Evolutionary conservation across 2,329 filamentous ascomycete genomes (phyloP).

Genomic region (Monosporascus sp.): DNA sequence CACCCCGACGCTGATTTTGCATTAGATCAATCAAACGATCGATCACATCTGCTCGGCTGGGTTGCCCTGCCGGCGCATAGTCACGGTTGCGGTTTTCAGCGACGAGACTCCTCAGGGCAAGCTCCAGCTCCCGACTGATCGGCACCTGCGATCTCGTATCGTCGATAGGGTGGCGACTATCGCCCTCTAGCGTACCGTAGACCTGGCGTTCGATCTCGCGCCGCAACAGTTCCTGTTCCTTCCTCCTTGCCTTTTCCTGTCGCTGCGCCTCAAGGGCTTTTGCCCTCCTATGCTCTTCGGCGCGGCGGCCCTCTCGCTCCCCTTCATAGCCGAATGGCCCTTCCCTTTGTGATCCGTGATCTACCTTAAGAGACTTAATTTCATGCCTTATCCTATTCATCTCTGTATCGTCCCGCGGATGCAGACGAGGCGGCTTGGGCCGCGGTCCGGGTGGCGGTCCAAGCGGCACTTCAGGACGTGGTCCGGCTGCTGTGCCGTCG

Average conservation of each 20-base stretch:
- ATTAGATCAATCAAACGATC: background rate
- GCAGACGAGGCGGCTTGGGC: background rate
- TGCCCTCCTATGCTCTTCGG: background rate
- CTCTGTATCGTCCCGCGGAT: background rate
- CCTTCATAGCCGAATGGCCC: background rate
- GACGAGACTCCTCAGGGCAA: background rate
- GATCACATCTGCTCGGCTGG: background rate
- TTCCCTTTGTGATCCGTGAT: background rate
- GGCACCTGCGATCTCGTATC: background rate
- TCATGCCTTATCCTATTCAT: background rate
- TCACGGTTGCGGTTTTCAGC: background rate
- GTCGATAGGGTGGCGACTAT: background rate
- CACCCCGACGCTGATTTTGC: background rate
- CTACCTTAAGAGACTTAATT: background rate
- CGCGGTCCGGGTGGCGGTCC: background rate
- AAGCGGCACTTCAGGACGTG: background rate
- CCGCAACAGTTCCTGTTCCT: background rate
- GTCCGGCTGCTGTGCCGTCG: background rate
- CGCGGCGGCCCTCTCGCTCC: background rate
- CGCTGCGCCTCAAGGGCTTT: background rate
- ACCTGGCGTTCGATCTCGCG: slow-evolving; percentile 1
- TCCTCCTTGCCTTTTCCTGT: background rate
- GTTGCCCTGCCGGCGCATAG: background rate
- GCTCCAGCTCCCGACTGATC: background rate
- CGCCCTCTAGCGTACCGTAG: background rate